Percentiles rank a stretch among this genome's conserved stretches.
Conservation (phyloP, 2,329 filamentous ascomycete species). For the Fusarium solani-melongenae region DNA sequence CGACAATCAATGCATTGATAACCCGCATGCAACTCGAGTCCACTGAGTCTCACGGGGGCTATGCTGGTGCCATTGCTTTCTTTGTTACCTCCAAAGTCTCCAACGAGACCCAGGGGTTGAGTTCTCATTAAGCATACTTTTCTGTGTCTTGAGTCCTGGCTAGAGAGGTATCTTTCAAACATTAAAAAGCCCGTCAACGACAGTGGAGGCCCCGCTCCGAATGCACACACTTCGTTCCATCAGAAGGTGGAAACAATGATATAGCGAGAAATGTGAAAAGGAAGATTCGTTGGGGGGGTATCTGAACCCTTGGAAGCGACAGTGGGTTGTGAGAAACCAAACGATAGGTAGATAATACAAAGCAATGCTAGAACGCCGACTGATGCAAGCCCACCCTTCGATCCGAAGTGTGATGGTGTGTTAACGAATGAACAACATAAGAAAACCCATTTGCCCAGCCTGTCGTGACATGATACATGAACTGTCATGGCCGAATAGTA, state of each 20-base stretch:
- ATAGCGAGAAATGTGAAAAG: conserved; percentile 38
- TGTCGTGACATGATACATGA: conserved; percentile 25
- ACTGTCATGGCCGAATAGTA: conserved; percentile 6
- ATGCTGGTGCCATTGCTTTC: neutral
- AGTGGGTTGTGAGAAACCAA: conserved; percentile 29
- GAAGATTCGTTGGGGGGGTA: conserved; percentile 35
- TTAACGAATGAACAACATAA: conserved; percentile 33
- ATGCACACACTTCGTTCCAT: conserved; percentile 30
- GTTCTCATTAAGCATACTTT: conserved; percentile 43
- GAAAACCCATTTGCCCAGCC: conserved; percentile 22
- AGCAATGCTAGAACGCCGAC: conserved; percentile 44
- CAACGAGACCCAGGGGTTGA: conserved; percentile 12
- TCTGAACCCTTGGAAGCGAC: conserved; percentile 41
- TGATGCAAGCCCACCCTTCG: conserved; percentile 38
- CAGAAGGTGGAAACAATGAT: conserved; percentile 27
- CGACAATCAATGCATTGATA: conserved; percentile 25
- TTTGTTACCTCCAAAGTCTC: conserved; percentile 22
- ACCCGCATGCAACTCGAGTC: conserved; percentile 4
- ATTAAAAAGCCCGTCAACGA: conserved; percentile 37
- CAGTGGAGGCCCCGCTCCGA: conserved; percentile 36
- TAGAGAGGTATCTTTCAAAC: conserved; percentile 43
- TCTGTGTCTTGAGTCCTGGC: conserved; percentile 39
- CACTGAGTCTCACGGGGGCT: conserved; percentile 12
- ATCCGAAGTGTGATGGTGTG: conserved; percentile 21
- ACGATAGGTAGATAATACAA: conserved; percentile 24